Evolutionary conservation across 2,329 filamentous ascomycete genomes (phyloP), one percentile per base, ranked within the genome.

Genomic region (Penicillium olsonii): DNA sequence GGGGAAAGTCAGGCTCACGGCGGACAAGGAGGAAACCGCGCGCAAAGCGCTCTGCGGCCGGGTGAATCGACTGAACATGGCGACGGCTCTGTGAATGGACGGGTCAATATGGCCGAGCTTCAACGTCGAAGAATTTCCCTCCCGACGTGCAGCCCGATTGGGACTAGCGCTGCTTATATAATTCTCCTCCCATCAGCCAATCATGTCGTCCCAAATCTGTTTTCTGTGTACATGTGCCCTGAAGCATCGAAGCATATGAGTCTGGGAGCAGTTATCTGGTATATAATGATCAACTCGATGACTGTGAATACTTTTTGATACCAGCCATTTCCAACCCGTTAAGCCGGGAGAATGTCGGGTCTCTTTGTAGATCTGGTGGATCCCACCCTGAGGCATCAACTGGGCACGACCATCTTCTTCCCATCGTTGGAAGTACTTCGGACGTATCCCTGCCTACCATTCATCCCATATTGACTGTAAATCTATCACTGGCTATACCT

Each of bases 21-120:
- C 60, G 35, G 62, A 54, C 48, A 68, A 52, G 45, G 68, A 40
- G 27, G 47, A 62, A 46, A 70, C 67, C 42, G 71, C 68, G 58
- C 73, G 73, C 68, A 76, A 68, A 56, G 68, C 65, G 54, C 66
- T 62, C 66, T 73, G 71, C 70, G 73, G 72, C 71, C 74, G 67
- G 61, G 67, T 57, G 52, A 71, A 56, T 61, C 68, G 66, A 63
- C 70, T 68, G 60, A 75, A 65, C 68, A 76, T 74, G 63, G 68
- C 71, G 67, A 60, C 43, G 34, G 38, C 37, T 42, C 47, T 52
- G 45, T 42, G 50, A 54, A 52, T 56, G 52, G 59, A 53, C 48
- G 53, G 42, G 48, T 43, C 45, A 41, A 53, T 53, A 47, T 44
- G 54, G 31, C 52, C 55, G 45, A 57, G 56, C 52, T 48, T 52